Base-by-base conservation (phyloP, 2,329 filamentous ascomycete species). In the Pseudogymnoascus sp. region DNA sequence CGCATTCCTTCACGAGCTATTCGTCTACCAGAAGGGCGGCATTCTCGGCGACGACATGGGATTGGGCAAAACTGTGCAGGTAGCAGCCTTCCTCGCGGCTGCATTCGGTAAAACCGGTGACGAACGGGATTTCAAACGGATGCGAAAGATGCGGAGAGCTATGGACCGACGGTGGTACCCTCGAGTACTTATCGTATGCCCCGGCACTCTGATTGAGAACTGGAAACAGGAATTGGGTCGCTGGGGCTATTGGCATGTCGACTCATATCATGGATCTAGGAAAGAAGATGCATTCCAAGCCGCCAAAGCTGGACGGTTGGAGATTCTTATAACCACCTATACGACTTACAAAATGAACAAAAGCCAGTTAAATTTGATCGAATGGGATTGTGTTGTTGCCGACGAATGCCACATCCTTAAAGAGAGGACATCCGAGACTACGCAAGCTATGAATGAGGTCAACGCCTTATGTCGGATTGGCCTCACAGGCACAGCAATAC, bases 31-130 rank as follows among this genome's bases (percentile, higher is more conserved):
- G 70, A 88, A 87, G 67, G 94, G 94, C 0, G 91, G 89, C 1
- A 89, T 99, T 21, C 80, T 99, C 0, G 69, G 93, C 2, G 94
- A 99, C 71, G 94, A 99, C 70, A 99, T 99, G 94, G 94, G 94
- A 17, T 75, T 99, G 33, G 94, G 94, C 0, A 99, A 99, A 74
- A 99, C 94, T 0, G 90, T 99, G 2, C 94, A 99, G 73, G 90
- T 99, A 26, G 94, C 92, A 62, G 89, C 92, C 0, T 97, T 99
- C 66, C 78, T 99, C 21, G 90, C 91, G 0, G 91, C 86, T 1
- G 92, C 92, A 0, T 99, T 96, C 71, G 94, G 94, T 6, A 99
- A 99, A 75, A 95, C 89, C 0, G 93, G 87, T 0, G 93, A 96
- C 68, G 88, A 92, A 71, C 80, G 91, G 59, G 94, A 99, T 68